Percentiles rank a stretch among this genome's conserved stretches.
Conservation (phyloP, 176 grass and related monocot species). For the Carex pumila region DNA sequence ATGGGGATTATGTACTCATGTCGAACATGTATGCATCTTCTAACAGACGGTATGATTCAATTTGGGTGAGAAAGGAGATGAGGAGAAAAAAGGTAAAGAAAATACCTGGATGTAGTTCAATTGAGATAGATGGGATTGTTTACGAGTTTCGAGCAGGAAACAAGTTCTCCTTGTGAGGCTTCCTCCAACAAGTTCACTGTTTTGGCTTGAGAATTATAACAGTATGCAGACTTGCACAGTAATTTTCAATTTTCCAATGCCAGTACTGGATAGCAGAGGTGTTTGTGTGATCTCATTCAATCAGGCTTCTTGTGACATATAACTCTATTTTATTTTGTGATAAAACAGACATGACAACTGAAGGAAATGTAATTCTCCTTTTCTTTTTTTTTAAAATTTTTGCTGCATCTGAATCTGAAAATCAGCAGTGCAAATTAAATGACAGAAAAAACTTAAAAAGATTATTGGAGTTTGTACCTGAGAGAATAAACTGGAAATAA, state of each 20-base stretch:
- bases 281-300: background rate
- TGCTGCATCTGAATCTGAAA: too few relatives aligned
- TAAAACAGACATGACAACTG: too few relatives aligned
- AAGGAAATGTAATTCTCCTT: too few relatives aligned
- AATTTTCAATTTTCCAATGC: background rate
- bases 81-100: slow-evolving; percentile 40
- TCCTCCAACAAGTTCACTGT: background rate
- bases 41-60: slow-evolving; percentile 12
- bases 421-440: too few relatives aligned
- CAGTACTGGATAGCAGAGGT: background rate
- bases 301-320: background rate
- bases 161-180: background rate
- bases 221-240: background rate
- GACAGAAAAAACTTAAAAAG: too few relatives aligned
- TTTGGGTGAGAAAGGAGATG: slow-evolving; percentile 46
- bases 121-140: slow-evolving; percentile 73
- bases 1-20: slow-evolving; percentile 56
- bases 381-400: too few relatives aligned
- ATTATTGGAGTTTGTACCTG: too few relatives aligned
- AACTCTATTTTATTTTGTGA: too few relatives aligned
- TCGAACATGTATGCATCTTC: slow-evolving; percentile 50
- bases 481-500: background rate
- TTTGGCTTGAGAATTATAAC: background rate
- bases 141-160: slow-evolving; percentile 51
- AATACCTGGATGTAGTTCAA: slow-evolving; percentile 48